Evolutionary conservation across 2,329 filamentous ascomycete species (phyloP).

Genomic region (Trichoderma sp.): DNA sequence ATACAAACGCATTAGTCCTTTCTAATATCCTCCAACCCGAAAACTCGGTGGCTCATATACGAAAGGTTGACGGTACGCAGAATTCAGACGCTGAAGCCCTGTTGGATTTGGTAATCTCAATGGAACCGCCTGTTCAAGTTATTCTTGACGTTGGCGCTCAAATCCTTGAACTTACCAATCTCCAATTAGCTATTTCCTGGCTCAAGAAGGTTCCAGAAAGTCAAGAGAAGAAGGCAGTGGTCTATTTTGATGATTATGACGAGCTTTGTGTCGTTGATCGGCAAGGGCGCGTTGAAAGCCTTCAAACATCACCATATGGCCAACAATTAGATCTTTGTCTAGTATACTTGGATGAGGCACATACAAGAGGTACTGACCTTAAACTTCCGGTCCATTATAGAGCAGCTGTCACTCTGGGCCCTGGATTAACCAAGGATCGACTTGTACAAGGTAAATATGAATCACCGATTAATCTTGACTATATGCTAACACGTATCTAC

Average conservation of each 20-base stretch:
- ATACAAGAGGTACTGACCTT: slow-evolving; percentile 68
- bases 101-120: not conserved
- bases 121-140: slow-evolving; percentile 44
- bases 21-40: slow-evolving; percentile 54
- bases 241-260: not conserved
- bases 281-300: slow-evolving; percentile 41
- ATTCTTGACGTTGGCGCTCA: slow-evolving; percentile 70
- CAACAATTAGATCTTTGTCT: slow-evolving; percentile 57
- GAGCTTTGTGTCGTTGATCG: slow-evolving; percentile 30
- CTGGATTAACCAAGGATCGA: slow-evolving; percentile 63
- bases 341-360: slow-evolving; percentile 67
- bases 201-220: slow-evolving; percentile 40
- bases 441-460: slow-evolving; percentile 65
- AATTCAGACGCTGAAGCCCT: slow-evolving; percentile 25
- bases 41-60: slow-evolving; percentile 59
- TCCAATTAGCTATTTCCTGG: slow-evolving; percentile 53
- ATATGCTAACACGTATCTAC: slow-evolving; percentile 49
- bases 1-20: slow-evolving; percentile 68
- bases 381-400: slow-evolving; percentile 55
- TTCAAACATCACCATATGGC: slow-evolving; percentile 59
- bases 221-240: slow-evolving; percentile 30
- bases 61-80: slow-evolving; percentile 49
- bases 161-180: slow-evolving; percentile 61
- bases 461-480: slow-evolving; percentile 53
- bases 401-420: slow-evolving; percentile 65